A percentile compares a stretch with the other conserved stretches of the same genome.
Evolutionary conservation across 2,329 filamentous ascomycete genomes (phyloP).

Genomic region (Microdochium bolleyi): DNA sequence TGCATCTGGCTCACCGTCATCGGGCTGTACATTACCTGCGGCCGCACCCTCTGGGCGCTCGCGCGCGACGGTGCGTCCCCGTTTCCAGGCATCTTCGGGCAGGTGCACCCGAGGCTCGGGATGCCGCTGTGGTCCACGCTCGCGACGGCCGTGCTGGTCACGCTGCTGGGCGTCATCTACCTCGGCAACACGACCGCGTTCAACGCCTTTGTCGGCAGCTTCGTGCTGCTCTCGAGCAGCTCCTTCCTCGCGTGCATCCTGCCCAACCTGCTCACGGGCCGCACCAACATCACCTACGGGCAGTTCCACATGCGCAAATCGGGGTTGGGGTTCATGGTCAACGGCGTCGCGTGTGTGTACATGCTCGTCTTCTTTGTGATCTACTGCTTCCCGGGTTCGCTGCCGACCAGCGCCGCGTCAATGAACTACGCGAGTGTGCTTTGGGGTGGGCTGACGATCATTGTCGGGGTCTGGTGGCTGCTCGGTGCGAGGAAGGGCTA

Average conservation of each 20-base stretch:
- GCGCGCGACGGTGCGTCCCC: slow-evolving; percentile 30
- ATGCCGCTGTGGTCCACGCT: slow-evolving; percentile 38
- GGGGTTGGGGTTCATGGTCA: slow-evolving; percentile 38
- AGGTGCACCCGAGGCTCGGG: slow-evolving; percentile 18
- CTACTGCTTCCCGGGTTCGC: slow-evolving; percentile 48
- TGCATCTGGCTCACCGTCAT: slow-evolving; percentile 25
- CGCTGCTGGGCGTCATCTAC: slow-evolving; percentile 55
- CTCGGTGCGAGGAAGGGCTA: not conserved
- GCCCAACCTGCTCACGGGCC: slow-evolving; percentile 39
- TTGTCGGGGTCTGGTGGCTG: slow-evolving; percentile 34
- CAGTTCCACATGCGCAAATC: slow-evolving; percentile 50
- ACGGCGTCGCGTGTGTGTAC: slow-evolving; percentile 44
- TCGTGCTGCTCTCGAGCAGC: slow-evolving; percentile 18
- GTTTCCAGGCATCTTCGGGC: slow-evolving; percentile 10
- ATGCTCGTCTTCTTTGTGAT: slow-evolving; percentile 55
- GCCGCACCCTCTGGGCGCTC: slow-evolving; percentile 30
- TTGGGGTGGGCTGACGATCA: slow-evolving; percentile 29
- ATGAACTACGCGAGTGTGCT: slow-evolving; percentile 49
- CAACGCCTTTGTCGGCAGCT: slow-evolving; percentile 52
- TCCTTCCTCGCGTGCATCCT: slow-evolving; percentile 59
- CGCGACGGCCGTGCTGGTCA: slow-evolving; percentile 33
- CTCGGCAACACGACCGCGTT: slow-evolving; percentile 61
- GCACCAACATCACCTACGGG: slow-evolving; percentile 40
- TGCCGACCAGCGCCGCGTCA: slow-evolving; percentile 32
- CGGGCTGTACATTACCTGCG: slow-evolving; percentile 28